Evolutionary conservation across 1,139 yeast genomes (phyloP).

Genomic region (Candida tunisiensis): DNA sequence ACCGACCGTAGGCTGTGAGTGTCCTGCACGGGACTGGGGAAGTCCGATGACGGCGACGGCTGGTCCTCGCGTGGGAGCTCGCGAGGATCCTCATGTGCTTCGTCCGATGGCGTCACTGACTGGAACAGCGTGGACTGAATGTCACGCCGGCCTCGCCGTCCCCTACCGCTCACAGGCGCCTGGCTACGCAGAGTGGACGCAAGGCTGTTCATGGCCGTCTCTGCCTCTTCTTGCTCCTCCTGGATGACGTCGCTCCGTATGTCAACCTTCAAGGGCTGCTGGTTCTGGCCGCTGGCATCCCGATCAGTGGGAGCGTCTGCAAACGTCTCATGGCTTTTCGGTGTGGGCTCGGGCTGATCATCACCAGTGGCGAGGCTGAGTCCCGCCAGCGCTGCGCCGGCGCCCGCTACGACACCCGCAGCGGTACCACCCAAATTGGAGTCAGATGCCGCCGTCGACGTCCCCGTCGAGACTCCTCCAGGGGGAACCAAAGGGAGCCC

Average conservation of each 20-base stretch:
- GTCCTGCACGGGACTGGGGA: background rate
- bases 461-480: too few relatives aligned
- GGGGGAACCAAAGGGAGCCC: too few relatives aligned
- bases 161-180: constrained; percentile 15
- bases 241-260: constrained; percentile 17
- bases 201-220: constrained; percentile 14
- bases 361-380: background rate
- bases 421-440: background rate
- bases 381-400: background rate
- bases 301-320: constrained; percentile 8
- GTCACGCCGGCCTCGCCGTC: constrained; percentile 25
- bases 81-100: constrained; percentile 3
- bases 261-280: constrained; percentile 12
- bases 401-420: background rate
- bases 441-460: too few relatives aligned
- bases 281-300: background rate
- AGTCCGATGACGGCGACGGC: background rate
- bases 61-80: background rate
- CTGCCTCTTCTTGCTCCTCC: constrained; percentile 13
- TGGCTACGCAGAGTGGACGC: constrained; percentile 15
- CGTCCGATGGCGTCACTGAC: constrained; percentile 25
- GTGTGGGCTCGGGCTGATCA: background rate
- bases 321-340: constrained; percentile 2
- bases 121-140: constrained; percentile 37
- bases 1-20: background rate